Percentiles rank a stretch among this genome's conserved stretches.
phyloP scores from a whole-genome alignment of 768 basidiomycete species.

The Gloeopeniophorella convolvens region DNA sequence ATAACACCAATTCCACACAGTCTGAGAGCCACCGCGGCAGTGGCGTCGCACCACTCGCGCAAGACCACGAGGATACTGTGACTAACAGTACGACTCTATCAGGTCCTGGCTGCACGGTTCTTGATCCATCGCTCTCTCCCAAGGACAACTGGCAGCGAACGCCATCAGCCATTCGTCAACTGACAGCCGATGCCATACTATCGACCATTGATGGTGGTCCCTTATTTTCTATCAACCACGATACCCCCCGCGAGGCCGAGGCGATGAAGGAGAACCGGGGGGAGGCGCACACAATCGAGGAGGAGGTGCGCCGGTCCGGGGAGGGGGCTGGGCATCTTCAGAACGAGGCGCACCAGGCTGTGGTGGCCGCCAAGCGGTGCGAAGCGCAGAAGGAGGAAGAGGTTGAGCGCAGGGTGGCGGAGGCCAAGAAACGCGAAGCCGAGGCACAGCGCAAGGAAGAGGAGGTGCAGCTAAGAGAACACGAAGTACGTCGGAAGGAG shows the following conservation, averaged over 20 bases:
- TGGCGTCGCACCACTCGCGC: slow-evolving; percentile 12
- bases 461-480: slow-evolving; percentile 25
- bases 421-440: slow-evolving; percentile 30
- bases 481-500: slow-evolving; percentile 25
- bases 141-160: slow-evolving; percentile 18
- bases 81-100: slow-evolving; percentile 5
- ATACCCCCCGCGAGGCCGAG: slow-evolving; percentile 21
- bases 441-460: slow-evolving; percentile 29
- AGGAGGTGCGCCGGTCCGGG: slow-evolving; percentile 19
- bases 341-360: slow-evolving; percentile 22
- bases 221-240: not conserved
- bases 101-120: slow-evolving; percentile 12
- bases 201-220: slow-evolving; percentile 35
- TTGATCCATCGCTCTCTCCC: slow-evolving; percentile 16
- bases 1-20: slow-evolving; percentile 9
- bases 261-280: slow-evolving; percentile 20
- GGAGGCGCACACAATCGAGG: slow-evolving; percentile 22
- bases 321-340: slow-evolving; percentile 20
- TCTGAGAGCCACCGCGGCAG: slow-evolving; percentile 6
- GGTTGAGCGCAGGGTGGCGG: slow-evolving; percentile 22
- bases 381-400: slow-evolving; percentile 20
- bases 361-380: slow-evolving; percentile 21
- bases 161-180: too few species aligned
- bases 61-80: slow-evolving; percentile 16
- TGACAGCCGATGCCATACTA: too few species aligned